Percentiles rank a stretch among this genome's conserved stretches.
These are phyloP conservation scores for Debaryomycetaceae sp. DNA, from an alignment of 1,139 yeast genomes.

Conservation along the genomic window DNA sequence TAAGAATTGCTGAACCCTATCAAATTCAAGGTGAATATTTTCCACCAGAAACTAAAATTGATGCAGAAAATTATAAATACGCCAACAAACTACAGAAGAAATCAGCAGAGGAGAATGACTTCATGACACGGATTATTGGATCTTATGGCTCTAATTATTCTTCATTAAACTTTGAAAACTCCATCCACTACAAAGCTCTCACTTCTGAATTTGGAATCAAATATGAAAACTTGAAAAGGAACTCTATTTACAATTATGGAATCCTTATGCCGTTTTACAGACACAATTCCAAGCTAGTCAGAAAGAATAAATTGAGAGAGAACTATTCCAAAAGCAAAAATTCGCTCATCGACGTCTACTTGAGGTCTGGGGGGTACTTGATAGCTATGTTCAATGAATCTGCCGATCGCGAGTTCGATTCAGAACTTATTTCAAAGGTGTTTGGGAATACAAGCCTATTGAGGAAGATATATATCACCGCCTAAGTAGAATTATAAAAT, in stretches of 20 bases:
- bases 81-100: constrained; percentile 30
- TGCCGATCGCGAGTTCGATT: constrained; percentile 25
- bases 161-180: constrained; percentile 36
- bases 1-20: constrained; percentile 47
- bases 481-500: constrained; percentile 2
- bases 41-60: constrained; percentile 39
- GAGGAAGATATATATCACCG: constrained; percentile 36
- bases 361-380: constrained; percentile 56
- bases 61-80: constrained; percentile 40
- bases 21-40: constrained; percentile 37
- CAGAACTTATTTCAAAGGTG: constrained; percentile 46
- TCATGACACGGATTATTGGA: constrained; percentile 49
- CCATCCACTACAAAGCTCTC: constrained; percentile 48
- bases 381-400: constrained; percentile 47
- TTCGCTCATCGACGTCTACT: constrained; percentile 35
- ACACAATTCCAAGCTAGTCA: constrained; percentile 37
- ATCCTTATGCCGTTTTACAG: constrained; percentile 51
- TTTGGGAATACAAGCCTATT: constrained; percentile 36
- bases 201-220: constrained; percentile 54
- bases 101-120: constrained; percentile 19
- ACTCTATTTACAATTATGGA: constrained; percentile 42
- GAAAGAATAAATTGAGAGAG: constrained; percentile 21
- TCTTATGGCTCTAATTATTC: constrained; percentile 33
- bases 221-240: constrained; percentile 26
- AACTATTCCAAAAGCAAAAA: constrained; percentile 10